Conservation (phyloP, 2,329 filamentous ascomycete genomes). For the Neonectria neomacrospora region DNA sequence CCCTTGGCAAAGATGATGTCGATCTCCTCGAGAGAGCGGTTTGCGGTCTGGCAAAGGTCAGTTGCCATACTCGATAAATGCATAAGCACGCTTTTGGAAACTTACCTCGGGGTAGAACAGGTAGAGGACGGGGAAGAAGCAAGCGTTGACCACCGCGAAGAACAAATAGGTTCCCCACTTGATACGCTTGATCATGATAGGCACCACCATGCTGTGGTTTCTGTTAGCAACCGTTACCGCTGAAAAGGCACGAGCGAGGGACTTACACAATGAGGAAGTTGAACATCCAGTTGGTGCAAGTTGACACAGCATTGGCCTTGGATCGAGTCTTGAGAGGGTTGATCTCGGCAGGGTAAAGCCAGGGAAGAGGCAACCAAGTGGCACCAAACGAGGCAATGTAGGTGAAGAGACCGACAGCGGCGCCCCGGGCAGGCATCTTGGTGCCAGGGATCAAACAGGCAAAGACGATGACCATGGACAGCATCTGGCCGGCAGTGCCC, state of each 20-base stretch:
- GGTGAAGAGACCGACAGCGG: constrained; percentile 74
- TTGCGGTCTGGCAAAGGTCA: constrained; percentile 47
- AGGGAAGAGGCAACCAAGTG: constrained; percentile 72
- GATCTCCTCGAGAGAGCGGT: constrained; percentile 63
- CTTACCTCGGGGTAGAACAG: constrained; percentile 56
- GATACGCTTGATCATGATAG: constrained; percentile 69
- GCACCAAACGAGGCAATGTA: constrained; percentile 77
- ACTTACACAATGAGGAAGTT: constrained; percentile 60
- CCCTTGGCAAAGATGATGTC: constrained; percentile 71
- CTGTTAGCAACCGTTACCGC: constrained; percentile 1
- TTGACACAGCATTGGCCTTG: constrained; percentile 65
- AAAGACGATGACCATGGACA: constrained; percentile 71
- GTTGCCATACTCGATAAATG: background rate
- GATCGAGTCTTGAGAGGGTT: constrained; percentile 61
- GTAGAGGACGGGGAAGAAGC: constrained; percentile 63
- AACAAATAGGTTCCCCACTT: constrained; percentile 62
- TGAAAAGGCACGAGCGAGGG: background rate
- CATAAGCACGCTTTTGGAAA: rapidly evolving
- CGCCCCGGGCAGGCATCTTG: constrained; percentile 70
- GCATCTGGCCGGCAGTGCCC: constrained; percentile 58
- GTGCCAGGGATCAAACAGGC: constrained; percentile 73
- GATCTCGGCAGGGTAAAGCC: constrained; percentile 67
- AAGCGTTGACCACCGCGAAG: constrained; percentile 63
- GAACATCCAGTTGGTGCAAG: constrained; percentile 68
- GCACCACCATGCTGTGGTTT: constrained; percentile 63